Evolutionary conservation across 2,329 filamentous ascomycete species (phyloP).

Genomic region (Fusarium sp.): DNA sequence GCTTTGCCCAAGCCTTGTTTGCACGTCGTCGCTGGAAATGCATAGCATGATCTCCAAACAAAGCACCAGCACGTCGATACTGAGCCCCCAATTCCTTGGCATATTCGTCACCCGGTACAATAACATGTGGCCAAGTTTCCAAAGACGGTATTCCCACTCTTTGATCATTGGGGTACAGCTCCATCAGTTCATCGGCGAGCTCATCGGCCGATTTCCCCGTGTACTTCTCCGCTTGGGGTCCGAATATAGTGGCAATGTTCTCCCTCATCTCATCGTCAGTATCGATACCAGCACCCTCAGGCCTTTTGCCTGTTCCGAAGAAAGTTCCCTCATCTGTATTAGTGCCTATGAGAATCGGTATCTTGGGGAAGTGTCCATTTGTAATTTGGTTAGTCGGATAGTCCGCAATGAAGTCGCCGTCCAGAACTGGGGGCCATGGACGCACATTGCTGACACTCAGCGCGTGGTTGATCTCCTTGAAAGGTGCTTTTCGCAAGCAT

Average conservation of each 20-base stretch:
- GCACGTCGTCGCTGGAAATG: conserved; percentile 50
- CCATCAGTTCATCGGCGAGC: conserved; percentile 45
- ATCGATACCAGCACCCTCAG: conserved; percentile 42
- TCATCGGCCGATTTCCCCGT: conserved; percentile 45
- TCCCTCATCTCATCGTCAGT: conserved; percentile 51
- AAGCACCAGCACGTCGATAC: conserved; percentile 50
- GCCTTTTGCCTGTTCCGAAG: conserved; percentile 43
- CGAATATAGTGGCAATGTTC: conserved; percentile 24
- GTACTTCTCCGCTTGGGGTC: conserved; percentile 20
- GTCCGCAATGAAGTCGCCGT: conserved; percentile 56
- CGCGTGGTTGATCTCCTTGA: conserved; percentile 50
- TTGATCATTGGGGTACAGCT: conserved; percentile 54
- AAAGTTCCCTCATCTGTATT: conserved; percentile 54
- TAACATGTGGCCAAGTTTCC: conserved; percentile 52
- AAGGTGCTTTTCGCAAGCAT: conserved; percentile 49
- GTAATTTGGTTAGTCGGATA: conserved; percentile 52
- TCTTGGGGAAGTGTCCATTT: conserved; percentile 54
- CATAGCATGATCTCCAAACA: conserved; percentile 51
- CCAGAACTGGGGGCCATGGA: conserved; percentile 51
- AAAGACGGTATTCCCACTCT: conserved; percentile 55
- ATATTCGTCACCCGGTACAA: conserved; percentile 47
- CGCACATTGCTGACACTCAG: conserved; percentile 23
- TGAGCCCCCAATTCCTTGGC: conserved; percentile 49
- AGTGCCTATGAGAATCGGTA: conserved; percentile 55
- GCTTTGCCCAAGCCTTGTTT: conserved; percentile 49